Conservation (phyloP, 768 basidiomycete species). For the Dacryopinax primogenitus region DNA sequence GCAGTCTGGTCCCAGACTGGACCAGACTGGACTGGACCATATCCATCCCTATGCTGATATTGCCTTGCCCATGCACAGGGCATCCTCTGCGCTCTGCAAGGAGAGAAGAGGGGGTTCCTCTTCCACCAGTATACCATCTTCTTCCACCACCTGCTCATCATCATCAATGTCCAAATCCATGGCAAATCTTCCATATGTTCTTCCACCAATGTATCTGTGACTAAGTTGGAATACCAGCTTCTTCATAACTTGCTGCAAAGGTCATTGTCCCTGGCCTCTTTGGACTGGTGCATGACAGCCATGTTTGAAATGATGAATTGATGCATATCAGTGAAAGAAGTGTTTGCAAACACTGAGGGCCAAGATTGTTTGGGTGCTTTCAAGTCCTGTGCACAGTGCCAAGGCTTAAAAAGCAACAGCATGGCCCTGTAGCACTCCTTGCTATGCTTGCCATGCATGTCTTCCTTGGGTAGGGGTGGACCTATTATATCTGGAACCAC, state of each 20-base stretch:
- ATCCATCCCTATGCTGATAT: no score
- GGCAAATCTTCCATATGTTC: neutral
- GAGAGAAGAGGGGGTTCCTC: no score
- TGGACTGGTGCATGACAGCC: neutral
- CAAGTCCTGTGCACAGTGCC: slow-evolving; percentile 26
- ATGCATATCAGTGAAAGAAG: neutral
- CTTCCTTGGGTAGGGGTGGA: slow-evolving; percentile 25
- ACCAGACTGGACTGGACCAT: no score
- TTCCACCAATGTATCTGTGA: neutral
- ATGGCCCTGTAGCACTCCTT: slow-evolving; percentile 28
- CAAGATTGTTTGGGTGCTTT: slow-evolving; percentile 18
- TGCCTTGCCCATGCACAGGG: no score
- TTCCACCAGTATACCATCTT: no score
- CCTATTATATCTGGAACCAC: slow-evolving; percentile 31
- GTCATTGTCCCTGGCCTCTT: neutral
- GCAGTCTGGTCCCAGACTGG: no score
- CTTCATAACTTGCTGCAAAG: neutral
- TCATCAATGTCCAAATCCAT: no score
- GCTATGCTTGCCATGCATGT: slow-evolving; percentile 16
- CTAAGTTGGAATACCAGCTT: neutral
- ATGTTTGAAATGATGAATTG: neutral
- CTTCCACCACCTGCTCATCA: no score
- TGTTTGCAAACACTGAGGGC: slow-evolving; percentile 24
- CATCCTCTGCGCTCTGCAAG: no score
- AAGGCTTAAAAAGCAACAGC: slow-evolving; percentile 36